A percentile compares a stretch with the other conserved stretches of the same genome.
Evolutionary conservation across 225 moss, liverwort and hornwort genomes (phyloP).

Genomic region (Climacium dendroides): DNA sequence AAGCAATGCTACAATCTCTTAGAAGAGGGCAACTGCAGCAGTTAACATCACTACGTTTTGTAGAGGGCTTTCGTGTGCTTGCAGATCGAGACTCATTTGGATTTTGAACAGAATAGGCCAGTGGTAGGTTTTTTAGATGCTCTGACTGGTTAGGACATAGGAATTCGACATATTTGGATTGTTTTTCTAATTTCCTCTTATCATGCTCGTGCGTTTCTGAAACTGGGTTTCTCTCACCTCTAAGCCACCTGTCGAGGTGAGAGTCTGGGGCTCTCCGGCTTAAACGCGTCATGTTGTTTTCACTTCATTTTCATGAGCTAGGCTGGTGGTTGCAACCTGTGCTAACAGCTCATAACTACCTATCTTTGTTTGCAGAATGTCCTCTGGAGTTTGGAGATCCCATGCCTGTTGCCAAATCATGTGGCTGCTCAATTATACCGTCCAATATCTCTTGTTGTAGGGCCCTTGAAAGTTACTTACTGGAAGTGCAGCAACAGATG

Average conservation of each 20-base stretch:
- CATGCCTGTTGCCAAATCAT: constrained; percentile 45
- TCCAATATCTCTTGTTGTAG: constrained; percentile 66
- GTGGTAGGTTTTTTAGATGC: neutral
- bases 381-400: constrained; percentile 72
- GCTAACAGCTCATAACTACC: neutral
- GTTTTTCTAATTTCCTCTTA: neutral
- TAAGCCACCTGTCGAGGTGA: neutral
- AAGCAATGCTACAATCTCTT: neutral
- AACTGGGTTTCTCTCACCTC: neutral
- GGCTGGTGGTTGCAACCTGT: neutral
- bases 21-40: neutral
- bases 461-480: constrained; percentile 52
- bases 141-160: neutral
- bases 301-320: neutral
- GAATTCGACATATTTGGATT: neutral
- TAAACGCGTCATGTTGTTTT: neutral
- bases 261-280: neutral
- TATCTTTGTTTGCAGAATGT: constrained; percentile 48
- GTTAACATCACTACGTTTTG: neutral
- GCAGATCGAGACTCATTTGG: neutral
- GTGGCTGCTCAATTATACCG: constrained; percentile 45
- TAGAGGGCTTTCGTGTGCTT: neutral
- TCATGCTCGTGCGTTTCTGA: neutral
- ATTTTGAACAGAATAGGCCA: neutral
- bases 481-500: constrained; percentile 81